Base-by-base conservation (phyloP, 495 filamentous ascomycete genomes). In the Saxophila tyrrhenica region DNA sequence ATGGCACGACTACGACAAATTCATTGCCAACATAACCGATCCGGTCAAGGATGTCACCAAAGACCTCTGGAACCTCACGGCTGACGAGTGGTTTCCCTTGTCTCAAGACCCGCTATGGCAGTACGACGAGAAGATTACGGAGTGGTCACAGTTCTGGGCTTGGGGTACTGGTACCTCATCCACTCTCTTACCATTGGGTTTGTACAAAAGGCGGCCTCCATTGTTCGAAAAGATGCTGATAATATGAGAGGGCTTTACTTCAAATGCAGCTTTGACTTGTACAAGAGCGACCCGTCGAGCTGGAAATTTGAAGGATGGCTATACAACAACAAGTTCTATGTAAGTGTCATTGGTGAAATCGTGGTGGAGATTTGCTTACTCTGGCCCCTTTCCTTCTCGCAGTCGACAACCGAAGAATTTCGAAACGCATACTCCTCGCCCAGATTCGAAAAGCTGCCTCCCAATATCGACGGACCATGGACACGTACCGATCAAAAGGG, bases 241-340 rank as follows among this genome's bases (percentile, higher is more conserved):
- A n/a, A n/a, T n/a, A n/a, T n/a, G n/a, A n/a, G n/a, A n/a, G n/a
- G n/a, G n/a, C n/a, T n/a, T n/a, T n/a, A n/a, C n/a, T n/a, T n/a
- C n/a, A n/a, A n/a, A n/a, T n/a, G n/a, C n/a, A n/a, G n/a, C n/a
- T n/a, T n/a, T n/a, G n/a, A n/a, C n/a, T n/a, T n/a, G n/a, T 67
- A n/a, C 29, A 35, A 35, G 29, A 62, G 62, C 2, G 57, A 54
- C 20, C 60, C 71, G 41, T n/a, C n/a, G n/a, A n/a, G n/a, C n/a
- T 79, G 76, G 77, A 63, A 60, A 35, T 41, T 76, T n/a, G 63
- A 66, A 25, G 71, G 68, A 43, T 74, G 75, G 69, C 66, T 72
- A 7, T 79, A 75, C 60, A 72, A 75, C 61, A 68, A 68, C 52
- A 66, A 70, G 50, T 70, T 75, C 52, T 80, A 77, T 56, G n/a